Base-by-base conservation (phyloP, 2,329 filamentous ascomycete genomes). In the Hirsutella thompsonii region DNA sequence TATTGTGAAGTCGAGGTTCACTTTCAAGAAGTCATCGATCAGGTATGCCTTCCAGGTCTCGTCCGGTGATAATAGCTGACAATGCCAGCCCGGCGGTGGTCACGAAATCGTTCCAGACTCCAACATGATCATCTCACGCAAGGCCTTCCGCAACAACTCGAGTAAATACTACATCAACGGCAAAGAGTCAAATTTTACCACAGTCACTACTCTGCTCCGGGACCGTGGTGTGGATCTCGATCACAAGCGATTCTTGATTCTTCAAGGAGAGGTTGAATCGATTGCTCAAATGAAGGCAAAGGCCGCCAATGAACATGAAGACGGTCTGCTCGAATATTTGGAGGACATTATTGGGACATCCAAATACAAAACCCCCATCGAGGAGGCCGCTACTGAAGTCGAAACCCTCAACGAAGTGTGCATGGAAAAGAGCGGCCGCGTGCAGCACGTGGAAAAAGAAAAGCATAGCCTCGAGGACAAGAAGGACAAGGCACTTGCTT, bases 271-370 rank as follows among this genome's bases (percentile, higher is more conserved):
- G 59, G 92, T 98, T 44, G 92, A 98, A 60, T 95, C 90, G 0
- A 98, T 98, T 56, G 90, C 92, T 6, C 92, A 96, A 62, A 98
- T 98, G 92, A 98, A 98, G 63, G 74, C 93, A 16, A 98, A 98
- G 61, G 92, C 93, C 4, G 81, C 75, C 34, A 90, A 86, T 52
- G 92, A 98, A 59, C 90, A 96, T 55, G 92, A 98, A 46, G 92
- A 98, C 54, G 92, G 92, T 11, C 74, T 98, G 3, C 71, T 98
- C 16, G 92, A 98, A 60, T 98, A 98, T 49, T 76, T 98, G 0
- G 92, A 98, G 59, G 92, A 98, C 55, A 98, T 98, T 46, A 96
- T 98, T 52, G 92, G 93, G 47, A 98, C 92, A 0, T 96, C 92
- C 5, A 95, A 94, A 59, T 98, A 98, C 68, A 98, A 98, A 65